Evolutionary conservation across 2,329 filamentous ascomycete genomes (phyloP), one percentile per base, ranked within the genome.

Genomic region (Pseudonectria foliicola): DNA sequence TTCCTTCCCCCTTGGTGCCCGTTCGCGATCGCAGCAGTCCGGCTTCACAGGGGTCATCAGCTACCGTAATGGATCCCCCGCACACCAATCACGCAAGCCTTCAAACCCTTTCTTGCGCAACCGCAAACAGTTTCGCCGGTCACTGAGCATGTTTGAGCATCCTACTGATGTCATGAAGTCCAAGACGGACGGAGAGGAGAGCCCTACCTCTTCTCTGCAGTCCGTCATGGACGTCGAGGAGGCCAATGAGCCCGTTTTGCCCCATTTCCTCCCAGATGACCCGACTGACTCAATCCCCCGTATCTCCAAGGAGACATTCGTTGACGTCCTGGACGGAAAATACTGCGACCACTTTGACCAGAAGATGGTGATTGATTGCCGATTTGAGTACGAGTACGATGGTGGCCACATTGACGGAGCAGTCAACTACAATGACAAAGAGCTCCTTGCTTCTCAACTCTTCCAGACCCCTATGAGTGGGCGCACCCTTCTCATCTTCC

Each of bases 331-430:
- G 42, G 84, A 95, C 60, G 88, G 88, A 42, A 82, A 85, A 50
- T 95, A 81, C 63, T 77, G 79, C 52, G 71, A 80, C 16, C 61
- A 76, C 15, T 96, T 85, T 59, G 80, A 88, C 40, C 77, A 89
- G 56, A 81, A 86, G 58, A 76, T 94, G 61, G 73, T 98, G 53
- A 82, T 98, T 53, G 92, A 98, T 62, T 98, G 92, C 61, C 85
- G 92, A 13, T 98, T 98, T 57, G 92, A 98, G 70, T 98, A 98
- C 61, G 92, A 98, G 64, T 98, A 93, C 58, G 83, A 95, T 12
- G 92, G 92, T 37, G 92, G 92, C 24, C 92, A 98, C 60, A 95
- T 98, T 55, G 77, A 88, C 48, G 85, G 85, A 13, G 92, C 92
- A 28, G 71, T 95, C 64, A 98, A 98, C 68, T 92, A 88, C 69